Evolutionary conservation across 805 yeast genomes (phyloP).

Genomic region (Lachancea waltii): DNA sequence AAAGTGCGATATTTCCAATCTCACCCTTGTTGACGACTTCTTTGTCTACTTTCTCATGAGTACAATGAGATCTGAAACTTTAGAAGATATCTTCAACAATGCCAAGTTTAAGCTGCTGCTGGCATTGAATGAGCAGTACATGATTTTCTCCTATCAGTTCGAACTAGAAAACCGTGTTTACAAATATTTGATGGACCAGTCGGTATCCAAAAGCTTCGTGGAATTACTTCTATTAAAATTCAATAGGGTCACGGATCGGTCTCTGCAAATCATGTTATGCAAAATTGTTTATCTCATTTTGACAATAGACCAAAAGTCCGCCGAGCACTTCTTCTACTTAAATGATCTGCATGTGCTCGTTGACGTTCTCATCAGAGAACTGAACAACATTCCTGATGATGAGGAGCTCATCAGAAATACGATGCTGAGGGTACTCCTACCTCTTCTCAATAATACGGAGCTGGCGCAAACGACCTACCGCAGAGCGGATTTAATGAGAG

Average conservation of each 20-base stretch:
- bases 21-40: conserved; percentile 37
- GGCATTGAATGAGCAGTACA: conserved; percentile 80
- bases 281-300: conserved; percentile 71
- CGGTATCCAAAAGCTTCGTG: conserved; percentile 47
- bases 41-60: conserved; percentile 45
- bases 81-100: conserved; percentile 53
- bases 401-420: conserved; percentile 57
- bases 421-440: conserved; percentile 67
- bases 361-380: conserved; percentile 76
- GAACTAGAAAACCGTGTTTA: conserved; percentile 46
- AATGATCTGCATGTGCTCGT: conserved; percentile 81
- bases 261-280: conserved; percentile 69
- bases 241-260: conserved; percentile 64
- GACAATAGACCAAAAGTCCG: conserved; percentile 45
- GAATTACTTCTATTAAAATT: conserved; percentile 68
- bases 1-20: conserved; percentile 38
- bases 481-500: conserved; percentile 42
- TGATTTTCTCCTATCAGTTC: conserved; percentile 46
- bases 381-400: conserved; percentile 58
- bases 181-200: conserved; percentile 41
- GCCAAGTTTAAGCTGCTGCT: conserved; percentile 65
- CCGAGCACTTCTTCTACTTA: conserved; percentile 65
- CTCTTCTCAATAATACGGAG: conserved; percentile 62
- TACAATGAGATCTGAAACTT: conserved; percentile 38
- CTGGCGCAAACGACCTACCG: conserved; percentile 53